These are phyloP conservation scores for Fraxinus quadrangulata DNA, from an alignment of 257 asterid species.

Conservation along the genomic window DNA sequence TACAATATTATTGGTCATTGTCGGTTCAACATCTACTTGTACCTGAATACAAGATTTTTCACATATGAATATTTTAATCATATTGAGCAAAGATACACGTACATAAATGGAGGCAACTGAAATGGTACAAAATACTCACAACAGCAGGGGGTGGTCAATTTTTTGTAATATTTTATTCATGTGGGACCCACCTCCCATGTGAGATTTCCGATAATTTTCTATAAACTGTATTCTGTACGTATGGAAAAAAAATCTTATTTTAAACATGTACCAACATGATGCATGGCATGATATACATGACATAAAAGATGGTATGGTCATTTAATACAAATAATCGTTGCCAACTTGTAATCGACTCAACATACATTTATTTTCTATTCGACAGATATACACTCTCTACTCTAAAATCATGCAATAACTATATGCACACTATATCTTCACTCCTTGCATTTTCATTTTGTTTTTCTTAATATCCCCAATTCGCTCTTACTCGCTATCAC, in stretches of 20 bases:
- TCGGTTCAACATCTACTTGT: constrained; percentile 15
- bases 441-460: background rate
- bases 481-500: background rate
- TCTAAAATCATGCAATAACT: constrained; percentile 17
- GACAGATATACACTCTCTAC: background rate
- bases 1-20: constrained; percentile 32
- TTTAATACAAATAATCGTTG: background rate
- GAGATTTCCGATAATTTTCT: too few relatives aligned
- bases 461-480: background rate
- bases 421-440: constrained; percentile 19
- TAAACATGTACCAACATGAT: background rate
- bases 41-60: too few relatives aligned
- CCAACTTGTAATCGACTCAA: constrained; percentile 23
- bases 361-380: constrained; percentile 27
- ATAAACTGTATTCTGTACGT: too few relatives aligned
- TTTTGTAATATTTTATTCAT: too few relatives aligned
- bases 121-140: too few relatives aligned
- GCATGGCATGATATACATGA: background rate
- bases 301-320: background rate
- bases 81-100: too few relatives aligned
- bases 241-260: too few relatives aligned
- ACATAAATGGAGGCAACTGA: too few relatives aligned
- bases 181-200: too few relatives aligned
- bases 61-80: too few relatives aligned
- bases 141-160: too few relatives aligned